Percentiles rank a stretch among this genome's conserved stretches.
Evolutionary conservation across 805 yeast genomes (phyloP).

Genomic region (Grigorovia yakushimaensis): DNA sequence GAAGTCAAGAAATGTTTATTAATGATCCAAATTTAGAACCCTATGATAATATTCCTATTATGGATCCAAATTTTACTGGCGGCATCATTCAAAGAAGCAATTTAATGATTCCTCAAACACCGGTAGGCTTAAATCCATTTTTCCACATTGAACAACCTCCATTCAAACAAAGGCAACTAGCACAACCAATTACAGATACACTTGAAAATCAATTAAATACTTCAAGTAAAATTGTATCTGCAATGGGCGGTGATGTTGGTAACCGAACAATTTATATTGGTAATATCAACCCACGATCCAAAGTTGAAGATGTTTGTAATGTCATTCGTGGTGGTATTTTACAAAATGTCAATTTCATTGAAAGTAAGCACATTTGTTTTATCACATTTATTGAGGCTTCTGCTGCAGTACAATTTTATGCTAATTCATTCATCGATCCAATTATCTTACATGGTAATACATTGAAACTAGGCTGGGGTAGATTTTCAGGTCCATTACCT

Average conservation of each 20-base stretch:
- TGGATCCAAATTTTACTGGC: neutral
- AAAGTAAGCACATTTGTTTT: constrained; percentile 52
- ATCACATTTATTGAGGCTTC: constrained; percentile 57
- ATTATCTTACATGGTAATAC: constrained; percentile 52
- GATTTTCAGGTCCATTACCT: constrained; percentile 53
- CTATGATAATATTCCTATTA: neutral
- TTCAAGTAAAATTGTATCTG: constrained; percentile 23
- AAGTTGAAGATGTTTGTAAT: constrained; percentile 66
- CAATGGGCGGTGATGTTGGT: constrained; percentile 31
- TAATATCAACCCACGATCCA: constrained; percentile 52
- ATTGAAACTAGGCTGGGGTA: constrained; percentile 63
- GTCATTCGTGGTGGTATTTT: constrained; percentile 69
- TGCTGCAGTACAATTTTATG: constrained; percentile 58
- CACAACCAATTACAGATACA: constrained; percentile 22
- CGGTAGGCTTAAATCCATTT: constrained; percentile 1
- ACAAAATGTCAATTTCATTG: constrained; percentile 45
- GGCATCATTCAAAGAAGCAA: neutral
- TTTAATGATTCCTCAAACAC: constrained; percentile 1
- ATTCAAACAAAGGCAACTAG: constrained; percentile 7
- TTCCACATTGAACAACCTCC: constrained; percentile 14
- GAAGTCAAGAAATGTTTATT: constrained; percentile 17
- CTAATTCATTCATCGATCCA: constrained; percentile 49
- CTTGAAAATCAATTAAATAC: constrained; percentile 21
- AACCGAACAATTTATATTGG: constrained; percentile 67
- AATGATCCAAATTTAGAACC: constrained; percentile 6